These are phyloP conservation scores for Mycena vitilis DNA, from an alignment of 768 basidiomycete genomes.

Conservation along the genomic window DNA sequence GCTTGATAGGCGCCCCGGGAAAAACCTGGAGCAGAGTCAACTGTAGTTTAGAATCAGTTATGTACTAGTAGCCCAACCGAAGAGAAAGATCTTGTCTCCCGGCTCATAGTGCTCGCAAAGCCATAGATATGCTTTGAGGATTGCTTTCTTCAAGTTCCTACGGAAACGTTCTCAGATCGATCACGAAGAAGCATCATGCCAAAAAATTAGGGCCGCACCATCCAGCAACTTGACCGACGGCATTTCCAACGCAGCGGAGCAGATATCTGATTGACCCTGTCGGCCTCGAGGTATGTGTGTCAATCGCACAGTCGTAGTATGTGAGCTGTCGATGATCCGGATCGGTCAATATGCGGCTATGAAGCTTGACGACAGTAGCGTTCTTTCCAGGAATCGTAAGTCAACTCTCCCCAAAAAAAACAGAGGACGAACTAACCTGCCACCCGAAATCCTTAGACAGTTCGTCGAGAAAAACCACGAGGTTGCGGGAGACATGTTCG, in stretches of 20 bases:
- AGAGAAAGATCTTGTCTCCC: conserved; percentile 38
- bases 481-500: conserved; percentile 16
- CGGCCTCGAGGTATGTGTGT: neutral
- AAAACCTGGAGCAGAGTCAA: conserved; percentile 29
- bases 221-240: conserved; percentile 1
- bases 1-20: conserved; percentile 38
- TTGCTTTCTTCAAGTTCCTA: conserved; percentile 32
- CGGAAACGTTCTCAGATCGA: neutral
- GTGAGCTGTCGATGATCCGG: conserved; percentile 35
- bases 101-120: conserved; percentile 35
- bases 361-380: conserved; percentile 39
- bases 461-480: conserved; percentile 30
- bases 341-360: conserved; percentile 31
- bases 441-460: neutral
- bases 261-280: conserved; percentile 3
- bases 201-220: conserved; percentile 10
- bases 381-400: conserved; percentile 30
- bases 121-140: conserved; percentile 39
- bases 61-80: conserved; percentile 24
- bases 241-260: conserved; percentile 7
- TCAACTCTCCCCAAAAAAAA: neutral
- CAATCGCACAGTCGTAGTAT: conserved; percentile 37
- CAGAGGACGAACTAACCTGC: conserved; percentile 13
- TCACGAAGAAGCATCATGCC: neutral
- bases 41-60: neutral